Percentiles rank a stretch among this genome's conserved stretches.
Evolutionary conservation across 1,284 basidiomycete species (phyloP).

Genomic region (Lignosus rhinocerotis): DNA sequence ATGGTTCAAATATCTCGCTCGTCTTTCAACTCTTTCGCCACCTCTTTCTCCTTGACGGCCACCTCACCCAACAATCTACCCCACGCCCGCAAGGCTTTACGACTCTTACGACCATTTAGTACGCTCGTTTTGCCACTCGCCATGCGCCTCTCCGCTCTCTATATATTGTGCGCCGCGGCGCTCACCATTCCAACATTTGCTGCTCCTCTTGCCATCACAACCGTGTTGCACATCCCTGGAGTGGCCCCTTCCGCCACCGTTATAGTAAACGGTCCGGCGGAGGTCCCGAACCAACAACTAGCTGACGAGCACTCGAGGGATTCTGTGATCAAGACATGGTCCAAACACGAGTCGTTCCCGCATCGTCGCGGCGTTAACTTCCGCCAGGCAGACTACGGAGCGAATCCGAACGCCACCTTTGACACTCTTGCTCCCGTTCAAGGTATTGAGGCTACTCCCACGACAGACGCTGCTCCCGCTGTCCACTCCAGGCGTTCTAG

Average conservation of each 20-base stretch:
- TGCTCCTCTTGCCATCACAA: slow-evolving; percentile 20
- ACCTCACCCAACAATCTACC: slow-evolving; percentile 20
- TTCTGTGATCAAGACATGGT: neutral
- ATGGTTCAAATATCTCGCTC: neutral
- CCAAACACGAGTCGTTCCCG: neutral
- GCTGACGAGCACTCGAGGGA: neutral
- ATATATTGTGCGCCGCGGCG: slow-evolving; percentile 10
- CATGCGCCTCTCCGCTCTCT: slow-evolving; percentile 24
- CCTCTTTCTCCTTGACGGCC: slow-evolving; percentile 15
- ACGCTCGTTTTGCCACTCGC: slow-evolving; percentile 18
- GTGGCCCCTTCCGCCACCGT: slow-evolving; percentile 14
- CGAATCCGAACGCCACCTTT: slow-evolving; percentile 17
- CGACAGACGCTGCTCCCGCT: neutral
- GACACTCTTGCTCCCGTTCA: neutral
- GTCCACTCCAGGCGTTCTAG: slow-evolving; percentile 1
- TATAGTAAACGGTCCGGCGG: slow-evolving; percentile 12
- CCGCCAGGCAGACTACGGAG: slow-evolving; percentile 25
- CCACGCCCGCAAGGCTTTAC: slow-evolving; percentile 24
- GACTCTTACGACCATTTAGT: slow-evolving; percentile 20
- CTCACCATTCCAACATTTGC: slow-evolving; percentile 16
- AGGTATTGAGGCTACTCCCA: slow-evolving; percentile 9
- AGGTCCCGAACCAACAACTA: slow-evolving; percentile 16
- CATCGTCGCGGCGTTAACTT: slow-evolving; percentile 13
- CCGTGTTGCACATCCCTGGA: slow-evolving; percentile 5
- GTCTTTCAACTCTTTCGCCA: neutral